These are phyloP conservation scores for Eleusine coracana DNA, from an alignment of 176 grass and related monocot genomes.

Conservation along the genomic window DNA sequence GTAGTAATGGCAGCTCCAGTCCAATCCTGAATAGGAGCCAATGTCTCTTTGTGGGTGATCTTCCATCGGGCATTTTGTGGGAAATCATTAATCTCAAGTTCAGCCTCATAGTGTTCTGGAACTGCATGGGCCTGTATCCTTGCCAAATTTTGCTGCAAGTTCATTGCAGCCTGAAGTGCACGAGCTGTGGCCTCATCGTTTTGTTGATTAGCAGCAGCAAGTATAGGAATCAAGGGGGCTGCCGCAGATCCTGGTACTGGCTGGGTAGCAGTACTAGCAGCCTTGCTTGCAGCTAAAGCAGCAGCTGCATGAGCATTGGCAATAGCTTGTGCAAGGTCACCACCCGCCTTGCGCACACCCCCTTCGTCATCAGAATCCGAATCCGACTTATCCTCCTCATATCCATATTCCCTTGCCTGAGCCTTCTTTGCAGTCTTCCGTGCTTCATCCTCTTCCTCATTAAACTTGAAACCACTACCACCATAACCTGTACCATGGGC, in stretches of 20 bases:
- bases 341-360: conserved; percentile 74
- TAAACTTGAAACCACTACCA: conserved; percentile 94
- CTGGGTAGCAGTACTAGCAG: conserved; percentile 52
- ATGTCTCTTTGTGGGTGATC: conserved; percentile 94
- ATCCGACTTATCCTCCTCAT: conserved; percentile 92
- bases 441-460: conserved; percentile 97
- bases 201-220: conserved; percentile 45
- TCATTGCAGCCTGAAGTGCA: conserved; percentile 82
- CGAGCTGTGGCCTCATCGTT: not conserved
- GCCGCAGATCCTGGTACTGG: conserved; percentile 41
- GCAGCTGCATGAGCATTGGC: conserved; percentile 70
- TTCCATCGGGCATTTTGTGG: conserved; percentile 90
- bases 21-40: conserved; percentile 90
- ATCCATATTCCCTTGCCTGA: conserved; percentile 93
- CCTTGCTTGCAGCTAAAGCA: conserved; percentile 64
- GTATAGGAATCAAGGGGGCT: conserved; percentile 59
- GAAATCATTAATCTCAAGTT: conserved; percentile 97
- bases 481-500: conserved; percentile 96
- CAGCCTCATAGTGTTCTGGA: conserved; percentile 94
- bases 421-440: conserved; percentile 81
- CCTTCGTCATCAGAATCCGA: conserved; percentile 93
- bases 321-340: conserved; percentile 63
- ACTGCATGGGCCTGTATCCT: conserved; percentile 92
- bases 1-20: conserved; percentile 91
- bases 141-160: conserved; percentile 74